A percentile compares a stretch with the other conserved stretches of the same genome.
Evolutionary conservation across 495 filamentous ascomycete genomes (phyloP).

Genomic region (Trichocladium antarcticum): DNA sequence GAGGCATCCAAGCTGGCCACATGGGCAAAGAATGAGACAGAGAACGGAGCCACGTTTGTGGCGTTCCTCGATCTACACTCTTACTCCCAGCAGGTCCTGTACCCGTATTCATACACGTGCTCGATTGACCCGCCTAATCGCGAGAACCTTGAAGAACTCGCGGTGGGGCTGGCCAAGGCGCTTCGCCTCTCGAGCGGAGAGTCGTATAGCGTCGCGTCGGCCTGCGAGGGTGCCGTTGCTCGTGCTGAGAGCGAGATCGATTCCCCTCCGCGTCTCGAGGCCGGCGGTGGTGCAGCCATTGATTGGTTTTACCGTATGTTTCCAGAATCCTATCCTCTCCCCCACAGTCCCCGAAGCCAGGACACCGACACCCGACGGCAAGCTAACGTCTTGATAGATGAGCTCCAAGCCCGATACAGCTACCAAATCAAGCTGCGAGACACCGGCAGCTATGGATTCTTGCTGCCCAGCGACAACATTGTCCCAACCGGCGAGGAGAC

Average conservation of each 20-base stretch:
- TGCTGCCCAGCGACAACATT: constrained; percentile 79
- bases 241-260: constrained; percentile 23
- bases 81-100: constrained; percentile 91
- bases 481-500: constrained; percentile 81
- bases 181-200: constrained; percentile 68
- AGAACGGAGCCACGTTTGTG: constrained; percentile 61
- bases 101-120: constrained; percentile 86
- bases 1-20: constrained; percentile 66
- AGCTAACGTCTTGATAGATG: constrained; percentile 32
- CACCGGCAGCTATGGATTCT: constrained; percentile 86
- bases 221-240: constrained; percentile 70
- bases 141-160: constrained; percentile 86
- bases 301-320: constrained; percentile 82
- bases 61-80: constrained; percentile 87
- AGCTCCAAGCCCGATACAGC: constrained; percentile 66
- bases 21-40: constrained; percentile 78
- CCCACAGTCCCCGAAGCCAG: too few relatives aligned
- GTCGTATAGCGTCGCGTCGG: constrained; percentile 68
- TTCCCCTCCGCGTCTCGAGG: constrained; percentile 41
- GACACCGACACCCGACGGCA: not conserved
- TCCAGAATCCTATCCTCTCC: too few relatives aligned
- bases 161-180: constrained; percentile 77
- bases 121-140: constrained; percentile 62
- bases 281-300: constrained; percentile 72
- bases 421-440: constrained; percentile 95